Percentiles rank a stretch among this genome's conserved stretches.
Evolutionary conservation across 2,329 filamentous ascomycete species (phyloP).

Genomic region (Drechslera avenae): DNA sequence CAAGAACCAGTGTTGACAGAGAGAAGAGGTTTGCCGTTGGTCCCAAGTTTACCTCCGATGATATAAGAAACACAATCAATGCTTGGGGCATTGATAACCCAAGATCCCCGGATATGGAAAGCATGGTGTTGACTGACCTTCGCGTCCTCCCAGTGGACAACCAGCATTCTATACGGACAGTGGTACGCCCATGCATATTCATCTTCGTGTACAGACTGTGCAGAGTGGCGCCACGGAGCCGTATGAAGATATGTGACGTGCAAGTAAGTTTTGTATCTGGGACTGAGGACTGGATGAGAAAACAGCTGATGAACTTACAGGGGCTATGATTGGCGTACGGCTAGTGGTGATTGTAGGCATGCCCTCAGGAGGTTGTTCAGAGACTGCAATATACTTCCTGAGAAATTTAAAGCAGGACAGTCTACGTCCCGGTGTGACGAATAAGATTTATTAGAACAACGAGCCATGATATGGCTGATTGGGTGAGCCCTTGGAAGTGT

Average conservation of each 20-base stretch:
- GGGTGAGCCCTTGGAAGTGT: too few species aligned
- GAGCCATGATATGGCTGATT: too few species aligned
- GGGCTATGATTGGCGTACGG: neutral
- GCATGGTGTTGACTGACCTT: neutral
- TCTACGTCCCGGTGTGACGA: neutral
- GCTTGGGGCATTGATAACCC: neutral
- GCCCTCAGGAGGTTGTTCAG: neutral
- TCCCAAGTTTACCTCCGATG: too few species aligned
- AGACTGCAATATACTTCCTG: neutral
- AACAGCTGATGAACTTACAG: neutral
- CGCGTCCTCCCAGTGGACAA: neutral
- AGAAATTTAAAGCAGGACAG: neutral
- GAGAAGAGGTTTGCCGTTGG: too few species aligned
- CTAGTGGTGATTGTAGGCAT: neutral
- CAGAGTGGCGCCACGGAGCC: neutral
- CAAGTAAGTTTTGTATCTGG: neutral
- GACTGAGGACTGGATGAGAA: neutral
- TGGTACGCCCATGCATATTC: neutral
- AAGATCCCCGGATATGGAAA: neutral
- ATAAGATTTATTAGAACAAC: too few species aligned
- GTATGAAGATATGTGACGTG: neutral
- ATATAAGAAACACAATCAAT: too few species aligned
- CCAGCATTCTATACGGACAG: neutral
- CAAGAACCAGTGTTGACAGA: too few species aligned
- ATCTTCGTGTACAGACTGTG: neutral